phyloP scores from a whole-genome alignment of 164 flowering plant species.

The Aristolochia contorta region DNA sequence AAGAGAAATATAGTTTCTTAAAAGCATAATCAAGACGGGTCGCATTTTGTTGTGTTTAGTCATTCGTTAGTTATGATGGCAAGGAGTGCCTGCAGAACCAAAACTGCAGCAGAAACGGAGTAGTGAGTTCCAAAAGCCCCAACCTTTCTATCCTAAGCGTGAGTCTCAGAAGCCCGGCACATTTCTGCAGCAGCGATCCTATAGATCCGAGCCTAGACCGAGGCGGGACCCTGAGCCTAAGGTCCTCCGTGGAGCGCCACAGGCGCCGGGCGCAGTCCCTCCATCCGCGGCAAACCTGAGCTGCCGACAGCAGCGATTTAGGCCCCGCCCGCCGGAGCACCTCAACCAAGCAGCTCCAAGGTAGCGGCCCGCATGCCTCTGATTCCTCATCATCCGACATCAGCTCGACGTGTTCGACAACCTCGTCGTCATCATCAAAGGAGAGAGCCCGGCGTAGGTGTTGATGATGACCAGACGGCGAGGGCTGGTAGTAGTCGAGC shows the following conservation, averaged over 20 bases:
- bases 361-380: neutral
- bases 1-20: no score
- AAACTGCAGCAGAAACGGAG: no score
- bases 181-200: slow-evolving; percentile 81
- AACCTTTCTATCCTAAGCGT: slow-evolving; percentile 85
- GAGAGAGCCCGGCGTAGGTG: slow-evolving; percentile 60
- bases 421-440: slow-evolving; percentile 42
- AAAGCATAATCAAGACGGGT: no score
- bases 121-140: slow-evolving; percentile 7
- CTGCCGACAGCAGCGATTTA: slow-evolving; percentile 51
- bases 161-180: slow-evolving; percentile 56
- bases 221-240: slow-evolving; percentile 61
- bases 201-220: slow-evolving; percentile 47
- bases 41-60: no score
- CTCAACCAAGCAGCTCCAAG: slow-evolving; percentile 47
- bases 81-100: no score
- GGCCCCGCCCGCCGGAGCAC: slow-evolving; percentile 82
- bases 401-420: neutral
- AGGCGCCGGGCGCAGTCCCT: slow-evolving; percentile 52
- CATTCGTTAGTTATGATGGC: no score
- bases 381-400: slow-evolving; percentile 14
- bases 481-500: neutral
- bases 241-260: slow-evolving; percentile 84
- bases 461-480: neutral
- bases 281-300: slow-evolving; percentile 87